These are phyloP conservation scores for Pugionium dolabratum DNA, from an alignment of 345 rosid species.

Conservation along the genomic window DNA sequence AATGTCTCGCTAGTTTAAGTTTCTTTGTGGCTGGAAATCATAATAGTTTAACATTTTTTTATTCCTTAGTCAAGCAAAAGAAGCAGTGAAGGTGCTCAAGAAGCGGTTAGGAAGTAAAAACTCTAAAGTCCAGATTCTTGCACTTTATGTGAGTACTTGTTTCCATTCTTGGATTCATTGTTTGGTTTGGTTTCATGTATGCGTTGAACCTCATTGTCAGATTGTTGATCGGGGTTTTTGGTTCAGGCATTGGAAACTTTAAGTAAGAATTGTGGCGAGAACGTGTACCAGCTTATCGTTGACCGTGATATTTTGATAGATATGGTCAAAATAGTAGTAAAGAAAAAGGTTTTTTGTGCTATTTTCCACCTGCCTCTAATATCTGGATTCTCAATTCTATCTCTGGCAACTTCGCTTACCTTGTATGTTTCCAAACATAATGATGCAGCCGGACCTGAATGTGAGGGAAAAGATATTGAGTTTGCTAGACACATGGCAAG, in stretches of 20 bases:
- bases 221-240: neutral
- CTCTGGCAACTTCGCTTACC: slow-evolving; percentile 9
- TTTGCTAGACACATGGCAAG: slow-evolving; percentile 52
- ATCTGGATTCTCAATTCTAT: neutral
- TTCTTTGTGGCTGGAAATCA: neutral
- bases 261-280: slow-evolving; percentile 92
- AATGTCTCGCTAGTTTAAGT: slow-evolving; percentile 4
- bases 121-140: slow-evolving; percentile 78
- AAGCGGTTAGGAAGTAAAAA: slow-evolving; percentile 80
- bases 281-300: slow-evolving; percentile 67
- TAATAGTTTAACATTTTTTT: neutral
- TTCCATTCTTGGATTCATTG: slow-evolving; percentile 9
- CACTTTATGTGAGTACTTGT: slow-evolving; percentile 68
- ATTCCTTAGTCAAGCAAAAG: slow-evolving; percentile 81
- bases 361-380: slow-evolving; percentile 1
- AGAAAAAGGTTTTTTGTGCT: slow-evolving; percentile 68
- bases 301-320: slow-evolving; percentile 88
- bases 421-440: slow-evolving; percentile 17
- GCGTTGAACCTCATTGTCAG: neutral
- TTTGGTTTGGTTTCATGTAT: slow-evolving; percentile 12
- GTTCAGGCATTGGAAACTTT: slow-evolving; percentile 81
- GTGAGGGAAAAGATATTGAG: slow-evolving; percentile 87
- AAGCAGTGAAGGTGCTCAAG: slow-evolving; percentile 80
- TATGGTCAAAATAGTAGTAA: slow-evolving; percentile 84
- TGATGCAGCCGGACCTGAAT: slow-evolving; percentile 75